Evolutionary conservation across 345 rosid species (phyloP).

Genomic region (Bruguiera gymnorhiza): DNA sequence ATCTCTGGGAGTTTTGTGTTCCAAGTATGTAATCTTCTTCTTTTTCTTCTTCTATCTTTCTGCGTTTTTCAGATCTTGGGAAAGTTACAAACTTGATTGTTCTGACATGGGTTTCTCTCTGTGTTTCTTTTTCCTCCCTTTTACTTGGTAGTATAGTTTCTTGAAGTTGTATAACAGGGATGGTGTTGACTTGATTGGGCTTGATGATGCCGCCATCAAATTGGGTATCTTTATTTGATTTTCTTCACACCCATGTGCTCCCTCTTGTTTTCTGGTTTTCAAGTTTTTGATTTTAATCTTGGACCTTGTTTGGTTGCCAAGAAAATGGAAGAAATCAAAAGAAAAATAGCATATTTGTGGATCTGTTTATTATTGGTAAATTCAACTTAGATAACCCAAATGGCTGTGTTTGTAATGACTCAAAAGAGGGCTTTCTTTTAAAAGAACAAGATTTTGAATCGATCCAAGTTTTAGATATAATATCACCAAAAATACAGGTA

Average conservation of each 20-base stretch:
- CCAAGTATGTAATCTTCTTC: conserved; percentile 39
- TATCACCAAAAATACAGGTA: conserved; percentile 2
- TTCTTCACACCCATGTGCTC: not conserved
- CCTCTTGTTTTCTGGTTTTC: not conserved
- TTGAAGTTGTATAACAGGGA: conserved; percentile 49
- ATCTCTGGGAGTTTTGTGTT: conserved; percentile 71
- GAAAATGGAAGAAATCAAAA: conserved; percentile 5
- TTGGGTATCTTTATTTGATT: conserved; percentile 39
- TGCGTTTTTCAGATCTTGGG: conserved; percentile 8
- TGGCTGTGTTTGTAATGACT: too few relatives aligned
- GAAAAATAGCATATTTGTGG: not conserved
- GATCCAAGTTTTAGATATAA: not conserved
- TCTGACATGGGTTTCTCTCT: too few relatives aligned
- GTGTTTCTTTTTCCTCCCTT: not conserved
- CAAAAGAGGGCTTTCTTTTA: not conserved
- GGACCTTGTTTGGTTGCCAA: conserved; percentile 8
- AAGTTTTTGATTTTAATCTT: not conserved
- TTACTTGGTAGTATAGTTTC: conserved; percentile 35
- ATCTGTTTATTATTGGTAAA: not conserved
- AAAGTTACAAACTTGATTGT: not conserved
- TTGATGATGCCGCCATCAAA: conserved; percentile 66
- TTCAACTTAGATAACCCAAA: not conserved
- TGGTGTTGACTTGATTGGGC: conserved; percentile 53
- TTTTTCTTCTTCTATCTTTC: not conserved
- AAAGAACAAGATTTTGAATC: not conserved